phyloP scores from a whole-genome alignment of 1,284 basidiomycete genomes.

The Apiotrichum gracile region DNA sequence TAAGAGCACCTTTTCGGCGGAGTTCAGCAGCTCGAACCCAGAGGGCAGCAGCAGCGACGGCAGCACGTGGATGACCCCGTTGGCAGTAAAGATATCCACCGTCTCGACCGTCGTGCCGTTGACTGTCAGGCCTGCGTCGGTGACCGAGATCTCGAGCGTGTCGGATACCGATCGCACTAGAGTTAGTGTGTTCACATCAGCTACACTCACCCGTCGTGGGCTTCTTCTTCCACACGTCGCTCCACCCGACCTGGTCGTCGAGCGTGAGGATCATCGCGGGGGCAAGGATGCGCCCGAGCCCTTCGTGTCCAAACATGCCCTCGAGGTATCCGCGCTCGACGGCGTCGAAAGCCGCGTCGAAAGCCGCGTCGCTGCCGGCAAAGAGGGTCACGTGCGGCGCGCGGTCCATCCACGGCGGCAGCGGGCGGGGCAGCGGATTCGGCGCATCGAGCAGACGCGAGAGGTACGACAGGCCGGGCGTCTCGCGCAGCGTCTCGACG shows the following conservation, averaged over 20 bases:
- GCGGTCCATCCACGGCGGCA: constrained; percentile 49
- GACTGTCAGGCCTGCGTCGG: constrained; percentile 56
- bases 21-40: constrained; percentile 62
- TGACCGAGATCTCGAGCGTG: constrained; percentile 57
- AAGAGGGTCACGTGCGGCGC: constrained; percentile 78
- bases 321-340: constrained; percentile 78
- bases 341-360: constrained; percentile 56
- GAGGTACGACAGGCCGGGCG: constrained; percentile 64
- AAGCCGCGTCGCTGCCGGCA: constrained; percentile 78
- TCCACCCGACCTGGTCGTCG: constrained; percentile 37
- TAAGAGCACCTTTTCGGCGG: constrained; percentile 73
- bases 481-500: constrained; percentile 57
- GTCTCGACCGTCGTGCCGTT: constrained; percentile 60
- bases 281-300: constrained; percentile 67
- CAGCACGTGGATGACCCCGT: constrained; percentile 88
- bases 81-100: constrained; percentile 83
- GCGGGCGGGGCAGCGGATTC: constrained; percentile 60
- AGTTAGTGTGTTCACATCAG: neutral
- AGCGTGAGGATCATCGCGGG: constrained; percentile 60
- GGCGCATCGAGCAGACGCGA: constrained; percentile 50
- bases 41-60: constrained; percentile 74
- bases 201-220: constrained; percentile 15
- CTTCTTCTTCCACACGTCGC: constrained; percentile 30
- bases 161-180: constrained; percentile 52
- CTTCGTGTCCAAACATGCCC: constrained; percentile 73